phyloP scores from a whole-genome alignment of 2,329 filamentous ascomycete genomes.

The Hypoxylon sp. region DNA sequence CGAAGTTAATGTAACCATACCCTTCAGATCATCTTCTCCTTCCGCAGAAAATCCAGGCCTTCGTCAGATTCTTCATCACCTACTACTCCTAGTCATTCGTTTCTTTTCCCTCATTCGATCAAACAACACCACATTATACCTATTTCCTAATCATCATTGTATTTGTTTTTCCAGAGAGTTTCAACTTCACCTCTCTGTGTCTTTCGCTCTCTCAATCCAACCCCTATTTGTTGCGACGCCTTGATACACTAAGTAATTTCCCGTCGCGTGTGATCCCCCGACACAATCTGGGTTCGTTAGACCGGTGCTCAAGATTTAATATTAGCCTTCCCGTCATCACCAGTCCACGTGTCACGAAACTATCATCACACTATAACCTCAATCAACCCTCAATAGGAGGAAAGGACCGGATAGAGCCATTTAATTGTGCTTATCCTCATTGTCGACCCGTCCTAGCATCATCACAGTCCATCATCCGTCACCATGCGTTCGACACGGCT shows the following conservation, averaged over 20 bases:
- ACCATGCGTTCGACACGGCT: slow-evolving; percentile 65
- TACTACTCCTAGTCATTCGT: slow-evolving; percentile 45
- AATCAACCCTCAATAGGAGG: slow-evolving; percentile 37
- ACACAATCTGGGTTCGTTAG: slow-evolving; percentile 24
- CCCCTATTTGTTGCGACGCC: slow-evolving; percentile 26
- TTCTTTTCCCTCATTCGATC: slow-evolving; percentile 40
- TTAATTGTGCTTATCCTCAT: slow-evolving; percentile 24
- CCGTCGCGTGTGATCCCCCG: slow-evolving; percentile 34
- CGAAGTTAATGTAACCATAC: slow-evolving; percentile 46
- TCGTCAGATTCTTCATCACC: slow-evolving; percentile 45
- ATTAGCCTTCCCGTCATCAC: slow-evolving; percentile 34
- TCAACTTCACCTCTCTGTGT: slow-evolving; percentile 12
- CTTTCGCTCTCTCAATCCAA: slow-evolving; percentile 15
- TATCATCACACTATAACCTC: slow-evolving; percentile 26
- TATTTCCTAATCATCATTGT: slow-evolving; percentile 32
- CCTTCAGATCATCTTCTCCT: slow-evolving; percentile 27
- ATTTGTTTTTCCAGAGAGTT: slow-evolving; percentile 22
- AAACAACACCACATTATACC: slow-evolving; percentile 33
- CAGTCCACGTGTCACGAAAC: slow-evolving; percentile 37
- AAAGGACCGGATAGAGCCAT: slow-evolving; percentile 31
- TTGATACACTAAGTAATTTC: slow-evolving; percentile 18
- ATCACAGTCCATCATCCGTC: slow-evolving; percentile 27
- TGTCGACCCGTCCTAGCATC: slow-evolving; percentile 19
- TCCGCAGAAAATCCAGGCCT: slow-evolving; percentile 33
- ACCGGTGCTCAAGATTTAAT: slow-evolving; percentile 36